These are phyloP conservation scores for Pichia sp. DNA, from an alignment of 1,139 yeast species.

Conservation along the genomic window DNA sequence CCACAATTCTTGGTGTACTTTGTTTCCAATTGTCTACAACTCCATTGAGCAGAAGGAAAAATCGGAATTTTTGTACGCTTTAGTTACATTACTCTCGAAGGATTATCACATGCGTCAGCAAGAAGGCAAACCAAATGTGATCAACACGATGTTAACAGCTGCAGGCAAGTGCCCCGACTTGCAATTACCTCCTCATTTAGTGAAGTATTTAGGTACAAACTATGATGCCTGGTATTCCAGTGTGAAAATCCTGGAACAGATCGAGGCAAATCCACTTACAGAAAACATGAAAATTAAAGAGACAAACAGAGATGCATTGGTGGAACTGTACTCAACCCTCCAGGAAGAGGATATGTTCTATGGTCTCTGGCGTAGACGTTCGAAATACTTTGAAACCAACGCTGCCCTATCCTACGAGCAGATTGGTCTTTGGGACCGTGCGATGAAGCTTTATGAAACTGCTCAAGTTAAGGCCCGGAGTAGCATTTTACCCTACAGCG, in stretches of 20 bases:
- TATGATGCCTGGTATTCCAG: constrained; percentile 93
- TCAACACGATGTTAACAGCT: constrained; percentile 79
- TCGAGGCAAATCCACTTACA: constrained; percentile 42
- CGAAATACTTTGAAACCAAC: constrained; percentile 88
- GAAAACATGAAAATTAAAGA: constrained; percentile 71
- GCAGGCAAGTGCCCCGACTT: constrained; percentile 64
- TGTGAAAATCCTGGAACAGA: constrained; percentile 69
- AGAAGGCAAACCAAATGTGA: constrained; percentile 80
- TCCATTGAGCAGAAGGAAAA: constrained; percentile 74
- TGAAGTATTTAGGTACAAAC: constrained; percentile 81
- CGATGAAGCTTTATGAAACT: constrained; percentile 90
- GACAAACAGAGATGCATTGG: constrained; percentile 82
- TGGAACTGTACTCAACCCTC: constrained; percentile 79
- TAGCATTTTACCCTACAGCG: constrained; percentile 93
- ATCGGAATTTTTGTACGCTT: constrained; percentile 72
- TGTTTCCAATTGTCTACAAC: constrained; percentile 75
- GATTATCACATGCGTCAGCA: constrained; percentile 90
- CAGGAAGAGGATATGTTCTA: constrained; percentile 97
- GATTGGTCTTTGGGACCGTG: constrained; percentile 91
- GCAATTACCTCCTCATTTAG: constrained; percentile 90
- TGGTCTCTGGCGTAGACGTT: constrained; percentile 95
- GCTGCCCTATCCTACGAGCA: constrained; percentile 93
- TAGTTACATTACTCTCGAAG: constrained; percentile 74
- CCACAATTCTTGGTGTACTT: constrained; percentile 74
- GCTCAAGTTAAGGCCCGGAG: constrained; percentile 96